Percentiles rank a stretch among this genome's conserved stretches.
These are phyloP conservation scores for Solanum gandarillasii DNA, from an alignment of 257 asterid genomes.

Conservation along the genomic window DNA sequence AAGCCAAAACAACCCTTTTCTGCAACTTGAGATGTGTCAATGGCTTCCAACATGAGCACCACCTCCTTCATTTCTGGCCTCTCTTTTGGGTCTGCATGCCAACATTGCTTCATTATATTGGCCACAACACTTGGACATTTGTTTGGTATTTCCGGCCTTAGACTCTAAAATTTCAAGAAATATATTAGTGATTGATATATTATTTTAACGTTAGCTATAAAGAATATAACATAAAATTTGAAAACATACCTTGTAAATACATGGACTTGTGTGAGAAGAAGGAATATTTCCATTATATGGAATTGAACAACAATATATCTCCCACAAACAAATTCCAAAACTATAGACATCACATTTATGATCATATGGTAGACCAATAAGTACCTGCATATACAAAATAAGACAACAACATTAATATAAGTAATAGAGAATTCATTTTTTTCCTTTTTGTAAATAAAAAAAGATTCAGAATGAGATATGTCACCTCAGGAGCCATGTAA, in stretches of 20 bases:
- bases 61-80: conserved; percentile 21
- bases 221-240: neutral
- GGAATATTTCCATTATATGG: neutral
- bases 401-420: neutral
- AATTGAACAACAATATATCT: conserved; percentile 1
- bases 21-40: neutral
- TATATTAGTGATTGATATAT: neutral
- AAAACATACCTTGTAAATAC: neutral
- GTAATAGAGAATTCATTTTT: neutral
- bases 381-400: neutral
- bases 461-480: neutral
- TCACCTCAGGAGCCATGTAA: conserved; percentile 25
- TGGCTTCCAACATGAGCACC: conserved; percentile 4
- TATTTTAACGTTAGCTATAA: neutral
- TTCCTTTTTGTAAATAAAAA: neutral
- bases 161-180: neutral
- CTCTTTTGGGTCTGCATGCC: conserved; percentile 3
- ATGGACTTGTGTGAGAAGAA: neutral
- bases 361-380: neutral
- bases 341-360: conserved; percentile 24
- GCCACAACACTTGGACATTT: conserved; percentile 8
- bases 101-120: conserved; percentile 12
- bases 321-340: conserved; percentile 24
- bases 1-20: neutral
- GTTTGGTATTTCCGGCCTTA: neutral